Evolutionary conservation across 257 asterid genomes (phyloP), one percentile per base, ranked within the genome.

Genomic region (Solanum ossicruentum): DNA sequence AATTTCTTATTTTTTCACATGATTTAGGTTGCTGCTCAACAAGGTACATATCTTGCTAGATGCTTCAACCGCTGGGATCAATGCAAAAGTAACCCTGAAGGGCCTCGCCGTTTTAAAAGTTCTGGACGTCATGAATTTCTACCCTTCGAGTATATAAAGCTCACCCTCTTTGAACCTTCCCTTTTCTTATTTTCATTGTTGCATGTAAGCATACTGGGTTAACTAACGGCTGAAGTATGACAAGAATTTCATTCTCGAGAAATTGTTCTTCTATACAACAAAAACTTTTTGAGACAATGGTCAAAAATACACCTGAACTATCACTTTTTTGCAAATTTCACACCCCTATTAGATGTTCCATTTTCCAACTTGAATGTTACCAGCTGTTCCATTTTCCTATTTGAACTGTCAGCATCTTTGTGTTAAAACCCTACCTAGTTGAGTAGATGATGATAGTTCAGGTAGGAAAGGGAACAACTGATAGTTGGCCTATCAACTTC

Each of bases 81-180:
- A 86, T 92, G 94, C 41, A 98, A 95, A 89, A 86, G 85, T 84
- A 91, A 90, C 83, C 98, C 99, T 51, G 97, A 95, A 88, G 98
- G 99, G 72, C 99, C 99, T 85, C 89, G 94, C 21, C 93, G 96
- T 23, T 90, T 96, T 83, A 93, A 97, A 89, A 95, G 97, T 82
- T 97, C 92, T 89, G 98, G 99, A 65, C 98, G 96, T 83, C 99
- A 96, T 55, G 90, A 98, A 13, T 96, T 96, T 90, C 96, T 85
- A 63, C 99, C 99, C 61, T 96, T 96, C 91, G 92, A 98, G 98
- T 96, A 88, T 52, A 52, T 73, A 28, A 13, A 28, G 75, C 28
- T 86, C 71, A 81, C 81, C 47, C 15, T 28, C 52, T 56, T 20
- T 6, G 10, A 63, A 32, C 8, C 12, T 72, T 23, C 61, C 57